phyloP scores from a whole-genome alignment of 768 basidiomycete genomes.

The Termitomyces sp. region DNA sequence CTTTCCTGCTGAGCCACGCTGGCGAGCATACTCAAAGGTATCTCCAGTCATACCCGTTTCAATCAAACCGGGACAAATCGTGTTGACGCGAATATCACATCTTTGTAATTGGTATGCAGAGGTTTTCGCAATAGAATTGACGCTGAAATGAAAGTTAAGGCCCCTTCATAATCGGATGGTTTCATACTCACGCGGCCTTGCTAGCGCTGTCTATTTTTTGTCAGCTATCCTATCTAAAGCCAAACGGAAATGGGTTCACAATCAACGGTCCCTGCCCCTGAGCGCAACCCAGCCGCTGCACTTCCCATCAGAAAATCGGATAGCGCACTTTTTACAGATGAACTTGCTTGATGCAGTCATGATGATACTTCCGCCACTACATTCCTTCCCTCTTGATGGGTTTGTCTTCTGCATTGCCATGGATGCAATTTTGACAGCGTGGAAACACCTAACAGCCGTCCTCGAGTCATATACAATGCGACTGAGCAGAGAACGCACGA shows the following conservation, averaged over 20 bases:
- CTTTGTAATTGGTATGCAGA: conserved; percentile 75
- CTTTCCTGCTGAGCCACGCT: conserved; percentile 68
- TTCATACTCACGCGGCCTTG: conserved; percentile 77
- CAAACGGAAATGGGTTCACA: conserved; percentile 46
- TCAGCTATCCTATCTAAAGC: background rate
- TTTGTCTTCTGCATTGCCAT: conserved; percentile 74
- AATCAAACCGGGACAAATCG: conserved; percentile 89
- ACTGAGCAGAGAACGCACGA: conserved; percentile 34
- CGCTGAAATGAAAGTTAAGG: conserved; percentile 38
- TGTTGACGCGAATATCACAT: conserved; percentile 84
- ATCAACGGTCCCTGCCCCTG: conserved; percentile 78
- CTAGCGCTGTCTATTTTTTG: conserved; percentile 72
- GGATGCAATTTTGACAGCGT: conserved; percentile 86
- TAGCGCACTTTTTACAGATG: background rate
- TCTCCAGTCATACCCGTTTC: conserved; percentile 87
- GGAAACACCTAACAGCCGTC: conserved; percentile 61
- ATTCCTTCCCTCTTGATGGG: conserved; percentile 62
- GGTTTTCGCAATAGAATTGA: conserved; percentile 86
- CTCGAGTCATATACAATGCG: background rate
- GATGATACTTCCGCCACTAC: conserved; percentile 79
- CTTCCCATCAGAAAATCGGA: conserved; percentile 1
- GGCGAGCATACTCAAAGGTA: conserved; percentile 77
- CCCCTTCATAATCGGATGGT: background rate
- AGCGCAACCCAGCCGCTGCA: conserved; percentile 76
- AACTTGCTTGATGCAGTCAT: conserved; percentile 77